Conservation (phyloP, 768 basidiomycete species). For the Naematelia aurantialba region DNA sequence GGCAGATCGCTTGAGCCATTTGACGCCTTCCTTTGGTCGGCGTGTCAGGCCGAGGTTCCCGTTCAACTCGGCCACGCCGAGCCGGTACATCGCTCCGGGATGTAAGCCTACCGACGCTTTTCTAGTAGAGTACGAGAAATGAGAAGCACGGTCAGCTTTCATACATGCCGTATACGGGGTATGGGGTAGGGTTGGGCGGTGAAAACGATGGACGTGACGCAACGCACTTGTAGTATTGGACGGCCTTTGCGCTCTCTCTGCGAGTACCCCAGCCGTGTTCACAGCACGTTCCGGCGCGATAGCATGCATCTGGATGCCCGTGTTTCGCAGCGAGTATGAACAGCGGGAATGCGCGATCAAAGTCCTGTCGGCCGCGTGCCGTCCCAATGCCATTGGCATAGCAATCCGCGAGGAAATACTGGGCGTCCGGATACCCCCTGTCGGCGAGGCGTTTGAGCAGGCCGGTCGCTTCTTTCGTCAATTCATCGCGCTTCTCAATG, state of each 20-base stretch:
- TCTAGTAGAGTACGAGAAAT: no score
- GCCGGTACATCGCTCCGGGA: slow-evolving; percentile 92
- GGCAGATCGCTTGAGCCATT: slow-evolving; percentile 96
- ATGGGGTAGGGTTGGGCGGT: background rate
- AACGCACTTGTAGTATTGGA: slow-evolving; percentile 71
- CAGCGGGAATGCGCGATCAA: slow-evolving; percentile 92
- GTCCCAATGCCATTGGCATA: slow-evolving; percentile 98
- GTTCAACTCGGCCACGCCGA: slow-evolving; percentile 93
- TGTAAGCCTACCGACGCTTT: slow-evolving; percentile 89
- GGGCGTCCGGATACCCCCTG: slow-evolving; percentile 86
- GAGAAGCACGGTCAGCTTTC: background rate
- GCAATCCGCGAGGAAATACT: slow-evolving; percentile 97
- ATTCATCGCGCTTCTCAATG: slow-evolving; percentile 60
- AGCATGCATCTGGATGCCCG: slow-evolving; percentile 90
- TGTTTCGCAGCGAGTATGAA: slow-evolving; percentile 96
- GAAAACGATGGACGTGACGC: background rate
- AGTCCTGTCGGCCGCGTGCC: slow-evolving; percentile 82
- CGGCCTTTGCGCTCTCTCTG: slow-evolving; percentile 82
- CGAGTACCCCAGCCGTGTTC: slow-evolving; percentile 99
- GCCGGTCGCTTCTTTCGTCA: slow-evolving; percentile 78
- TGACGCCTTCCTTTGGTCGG: slow-evolving; percentile 91
- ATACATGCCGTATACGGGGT: background rate
- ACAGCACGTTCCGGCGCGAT: slow-evolving; percentile 93
- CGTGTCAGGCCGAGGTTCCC: slow-evolving; percentile 83
- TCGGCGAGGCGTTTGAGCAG: slow-evolving; percentile 89